Evolutionary conservation across 208 protist genomes (phyloP).

Genomic region (Herpetomonas samuelpessoai): DNA sequence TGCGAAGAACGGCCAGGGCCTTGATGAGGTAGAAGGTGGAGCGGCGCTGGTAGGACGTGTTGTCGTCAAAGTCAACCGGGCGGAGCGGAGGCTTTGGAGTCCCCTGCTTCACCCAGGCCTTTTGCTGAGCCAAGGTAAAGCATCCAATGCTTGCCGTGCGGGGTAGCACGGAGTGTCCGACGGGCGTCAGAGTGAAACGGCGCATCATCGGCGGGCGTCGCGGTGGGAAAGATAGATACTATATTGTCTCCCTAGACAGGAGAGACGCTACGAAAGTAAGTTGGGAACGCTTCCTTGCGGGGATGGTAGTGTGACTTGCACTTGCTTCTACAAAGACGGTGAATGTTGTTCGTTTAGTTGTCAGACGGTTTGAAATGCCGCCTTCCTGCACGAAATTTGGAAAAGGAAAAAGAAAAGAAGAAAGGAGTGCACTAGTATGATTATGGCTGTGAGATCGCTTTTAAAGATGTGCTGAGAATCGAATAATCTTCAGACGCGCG

Average conservation of each 20-base stretch:
- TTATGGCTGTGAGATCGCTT: too few species aligned
- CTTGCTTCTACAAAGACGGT: too few species aligned
- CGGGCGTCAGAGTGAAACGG: constrained; percentile 14
- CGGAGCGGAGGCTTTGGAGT: constrained; percentile 11
- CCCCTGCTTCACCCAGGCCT: background rate
- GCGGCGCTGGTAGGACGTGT: constrained; percentile 56
- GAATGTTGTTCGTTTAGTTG: too few species aligned
- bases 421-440: too few species aligned
- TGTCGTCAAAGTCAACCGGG: constrained; percentile 54
- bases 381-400: too few species aligned
- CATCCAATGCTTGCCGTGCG: background rate
- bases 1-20: constrained; percentile 60
- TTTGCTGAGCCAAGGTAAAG: background rate
- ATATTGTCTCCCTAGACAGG: too few species aligned
- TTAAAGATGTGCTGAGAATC: too few species aligned
- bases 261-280: too few species aligned
- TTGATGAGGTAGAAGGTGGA: constrained; percentile 76
- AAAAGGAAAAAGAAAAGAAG: background rate
- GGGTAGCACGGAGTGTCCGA: background rate
- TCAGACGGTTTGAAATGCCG: too few species aligned
- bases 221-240: constrained; percentile 2
- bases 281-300: too few species aligned
- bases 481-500: too few species aligned
- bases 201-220: constrained; percentile 20
- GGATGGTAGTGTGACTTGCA: too few species aligned